phyloP scores from a whole-genome alignment of 495 filamentous ascomycete species.

The Wilcoxina mikolae region DNA sequence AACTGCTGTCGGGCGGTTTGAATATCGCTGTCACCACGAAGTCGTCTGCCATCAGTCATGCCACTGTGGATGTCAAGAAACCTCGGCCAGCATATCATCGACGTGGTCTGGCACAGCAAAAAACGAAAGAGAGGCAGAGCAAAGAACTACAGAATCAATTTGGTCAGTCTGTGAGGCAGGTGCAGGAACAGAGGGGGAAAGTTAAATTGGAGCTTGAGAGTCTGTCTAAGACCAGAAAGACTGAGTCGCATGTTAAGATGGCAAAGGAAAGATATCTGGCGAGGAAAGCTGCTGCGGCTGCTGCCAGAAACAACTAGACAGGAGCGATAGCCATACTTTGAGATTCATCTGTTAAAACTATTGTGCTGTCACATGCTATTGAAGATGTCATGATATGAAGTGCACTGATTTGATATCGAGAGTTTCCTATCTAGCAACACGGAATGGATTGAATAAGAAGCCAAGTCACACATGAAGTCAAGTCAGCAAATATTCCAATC shows the following conservation, averaged over 20 bases:
- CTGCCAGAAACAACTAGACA: neutral
- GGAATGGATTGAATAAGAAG: no score
- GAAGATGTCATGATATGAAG: no score
- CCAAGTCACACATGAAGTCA: no score
- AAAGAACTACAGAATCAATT: conserved; percentile 76
- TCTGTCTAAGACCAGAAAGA: conserved; percentile 53
- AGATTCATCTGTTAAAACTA: no score
- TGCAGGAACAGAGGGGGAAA: conserved; percentile 58
- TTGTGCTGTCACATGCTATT: no score
- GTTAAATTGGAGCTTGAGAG: conserved; percentile 54
- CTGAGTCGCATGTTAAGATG: conserved; percentile 65
- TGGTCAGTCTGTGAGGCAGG: conserved; percentile 57
- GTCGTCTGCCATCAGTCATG: neutral
- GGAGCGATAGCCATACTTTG: neutral
- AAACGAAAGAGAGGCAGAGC: conserved; percentile 65
- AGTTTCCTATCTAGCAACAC: no score
- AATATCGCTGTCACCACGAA: conserved; percentile 40
- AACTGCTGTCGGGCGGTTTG: conserved; percentile 72
- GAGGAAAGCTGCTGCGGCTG: conserved; percentile 64
- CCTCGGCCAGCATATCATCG: conserved; percentile 15
- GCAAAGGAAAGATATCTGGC: conserved; percentile 79
- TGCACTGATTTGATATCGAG: no score
- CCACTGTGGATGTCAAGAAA: neutral
- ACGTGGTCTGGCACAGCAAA: conserved; percentile 31
- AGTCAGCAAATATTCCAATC: no score